phyloP scores from a whole-genome alignment of 108 stramenopile species.

The Discostella pseudostelligera region DNA sequence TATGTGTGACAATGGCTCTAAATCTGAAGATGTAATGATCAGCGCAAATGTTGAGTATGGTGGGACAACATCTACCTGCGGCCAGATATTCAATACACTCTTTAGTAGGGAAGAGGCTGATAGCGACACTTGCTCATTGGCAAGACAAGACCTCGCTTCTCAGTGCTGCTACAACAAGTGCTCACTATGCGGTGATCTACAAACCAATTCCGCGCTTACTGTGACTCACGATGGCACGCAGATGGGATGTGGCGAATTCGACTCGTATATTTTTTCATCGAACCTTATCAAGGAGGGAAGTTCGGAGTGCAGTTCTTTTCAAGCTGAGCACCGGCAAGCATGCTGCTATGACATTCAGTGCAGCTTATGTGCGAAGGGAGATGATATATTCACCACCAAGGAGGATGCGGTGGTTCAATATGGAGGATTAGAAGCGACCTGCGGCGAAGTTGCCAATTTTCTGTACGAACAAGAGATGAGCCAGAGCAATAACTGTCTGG shows the following conservation, averaged over 20 bases:
- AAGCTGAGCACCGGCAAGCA: constrained; percentile 31
- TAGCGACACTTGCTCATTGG: constrained; percentile 39
- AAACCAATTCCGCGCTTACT: constrained; percentile 26
- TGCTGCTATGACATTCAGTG: constrained; percentile 48
- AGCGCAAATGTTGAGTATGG: constrained; percentile 30
- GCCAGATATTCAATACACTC: constrained; percentile 46
- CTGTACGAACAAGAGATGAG: constrained; percentile 39
- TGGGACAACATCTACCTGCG: constrained; percentile 37
- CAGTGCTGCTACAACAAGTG: constrained; percentile 47
- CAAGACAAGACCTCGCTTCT: constrained; percentile 28
- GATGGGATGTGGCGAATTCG: constrained; percentile 46
- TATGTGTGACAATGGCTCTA: constrained; percentile 37
- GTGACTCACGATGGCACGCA: constrained; percentile 34
- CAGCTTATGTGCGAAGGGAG: constrained; percentile 37
- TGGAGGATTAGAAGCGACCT: constrained; percentile 30
- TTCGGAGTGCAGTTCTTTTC: constrained; percentile 31
- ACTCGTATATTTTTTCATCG: constrained; percentile 42
- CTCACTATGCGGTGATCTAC: constrained; percentile 35
- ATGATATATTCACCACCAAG: constrained; percentile 26
- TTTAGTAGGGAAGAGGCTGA: constrained; percentile 40
- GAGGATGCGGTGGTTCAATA: constrained; percentile 31
- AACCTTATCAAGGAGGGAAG: constrained; percentile 37
- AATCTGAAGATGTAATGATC: constrained; percentile 29
- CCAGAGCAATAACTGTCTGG: constrained; percentile 42
- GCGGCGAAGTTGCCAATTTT: constrained; percentile 40